Base-by-base conservation (phyloP, 1,139 yeast genomes). In the Zygoascus meyerae region DNA sequence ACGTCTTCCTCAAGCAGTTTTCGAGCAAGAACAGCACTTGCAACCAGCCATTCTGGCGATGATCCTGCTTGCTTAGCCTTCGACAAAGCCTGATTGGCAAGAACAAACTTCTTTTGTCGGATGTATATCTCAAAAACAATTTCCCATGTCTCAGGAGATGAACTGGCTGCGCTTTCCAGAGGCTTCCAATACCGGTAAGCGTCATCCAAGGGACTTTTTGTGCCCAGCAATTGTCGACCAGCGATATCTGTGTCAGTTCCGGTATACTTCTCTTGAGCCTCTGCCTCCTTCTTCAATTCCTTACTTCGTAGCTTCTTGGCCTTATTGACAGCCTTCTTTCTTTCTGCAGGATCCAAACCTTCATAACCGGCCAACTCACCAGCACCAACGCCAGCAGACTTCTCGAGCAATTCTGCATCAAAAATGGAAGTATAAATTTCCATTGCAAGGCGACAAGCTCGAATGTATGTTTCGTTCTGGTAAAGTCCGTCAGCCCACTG, bases 401-500 rank as follows among this genome's bases (percentile, higher is more conserved):
- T 38, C 12, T 42, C 48, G 14, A 33, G 35, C 16, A 42, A 43
- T 16, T 46, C 45, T 2, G 48, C 40, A 17, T 54, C 47, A 33
- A 44, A 54, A 14, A 81, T 58, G 16, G 75, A 75, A 48, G 80
- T 69, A 59, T 83, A 79, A 43, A 86, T 68, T 14, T 72, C 67
- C 21, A 82, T 66, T 33, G 90, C 77, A 0, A 94, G 95, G 42
- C 69, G 67, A 51, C 84, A 73, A 0, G 86, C 87, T 50, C 95
- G 75, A 16, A 77, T 71, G 63, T 79, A 89, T 40, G 82, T 75
- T 2, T 94, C 87, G 37, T 85, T 79, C 2, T 79, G 65, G 61
- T 75, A 87, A 38, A 92, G 65, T 17, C 69, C 63, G 60, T 89
- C 94, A 52, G 83, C 95, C 97, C 97, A 92, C 42, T 71, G 67